A percentile compares a stretch with the other conserved stretches of the same genome.
These are phyloP conservation scores for Tuber indicum DNA, from an alignment of 495 filamentous ascomycete species.

Conservation along the genomic window DNA sequence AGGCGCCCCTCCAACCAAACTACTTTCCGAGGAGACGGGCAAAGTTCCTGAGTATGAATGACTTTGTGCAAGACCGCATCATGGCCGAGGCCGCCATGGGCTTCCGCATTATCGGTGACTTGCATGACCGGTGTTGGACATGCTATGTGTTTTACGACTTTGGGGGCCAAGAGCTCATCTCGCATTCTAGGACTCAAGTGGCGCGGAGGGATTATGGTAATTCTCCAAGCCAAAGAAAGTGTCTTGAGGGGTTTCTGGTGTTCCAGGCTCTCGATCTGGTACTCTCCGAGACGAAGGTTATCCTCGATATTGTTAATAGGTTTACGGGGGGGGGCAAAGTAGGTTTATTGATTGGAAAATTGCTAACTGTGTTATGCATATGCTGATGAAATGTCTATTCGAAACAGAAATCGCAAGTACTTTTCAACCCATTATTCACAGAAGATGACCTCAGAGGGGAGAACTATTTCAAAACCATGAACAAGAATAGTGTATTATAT, in stretches of 20 bases:
- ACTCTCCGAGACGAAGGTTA: neutral
- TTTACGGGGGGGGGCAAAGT: neutral
- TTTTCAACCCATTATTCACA: neutral
- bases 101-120: slow-evolving; percentile 2
- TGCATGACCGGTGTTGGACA: neutral
- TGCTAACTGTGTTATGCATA: neutral
- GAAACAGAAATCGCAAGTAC: neutral
- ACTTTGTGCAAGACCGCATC: neutral
- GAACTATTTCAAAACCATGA: neutral
- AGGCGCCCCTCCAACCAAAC: neutral
- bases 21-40: slow-evolving; percentile 3
- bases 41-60: neutral
- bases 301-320: neutral
- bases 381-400: neutral
- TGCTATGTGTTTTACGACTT: slow-evolving; percentile 6
- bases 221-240: neutral
- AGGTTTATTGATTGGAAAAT: neutral
- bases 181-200: too few relatives aligned
- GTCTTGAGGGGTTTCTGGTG: neutral
- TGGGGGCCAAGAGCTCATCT: neutral
- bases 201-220: neutral
- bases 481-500: neutral
- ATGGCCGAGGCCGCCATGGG: neutral
- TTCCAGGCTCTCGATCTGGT: slow-evolving; percentile 1
- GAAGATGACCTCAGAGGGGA: too few relatives aligned